Conservation (phyloP, 768 basidiomycete genomes). For the Rhodosporidiobolus odoratus region DNA sequence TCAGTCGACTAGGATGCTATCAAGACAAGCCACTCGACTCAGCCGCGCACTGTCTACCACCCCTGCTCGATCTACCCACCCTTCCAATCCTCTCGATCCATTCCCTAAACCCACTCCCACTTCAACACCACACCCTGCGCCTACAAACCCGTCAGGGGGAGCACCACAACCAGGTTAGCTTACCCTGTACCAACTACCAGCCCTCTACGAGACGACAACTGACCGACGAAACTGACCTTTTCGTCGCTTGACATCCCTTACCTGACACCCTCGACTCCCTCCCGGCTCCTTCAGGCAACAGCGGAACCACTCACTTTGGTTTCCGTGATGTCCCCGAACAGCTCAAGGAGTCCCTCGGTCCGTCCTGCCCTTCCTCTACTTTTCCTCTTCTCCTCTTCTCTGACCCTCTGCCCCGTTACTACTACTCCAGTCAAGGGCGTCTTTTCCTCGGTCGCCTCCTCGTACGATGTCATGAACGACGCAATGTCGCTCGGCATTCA, state of each 20-base stretch:
- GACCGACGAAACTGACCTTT: background rate
- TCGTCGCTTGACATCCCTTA: background rate
- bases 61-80: background rate
- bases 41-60: background rate
- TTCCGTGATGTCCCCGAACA: slow-evolving; percentile 83
- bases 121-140: background rate
- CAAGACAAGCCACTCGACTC: background rate
- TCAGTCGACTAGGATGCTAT: background rate
- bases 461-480: slow-evolving; percentile 98
- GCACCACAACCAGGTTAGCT: background rate
- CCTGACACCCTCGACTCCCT: background rate
- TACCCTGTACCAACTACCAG: no score
- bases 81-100: slow-evolving; percentile 21
- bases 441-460: slow-evolving; percentile 90
- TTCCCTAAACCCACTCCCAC: background rate
- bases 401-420: background rate
- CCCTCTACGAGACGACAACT: no score
- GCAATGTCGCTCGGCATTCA: slow-evolving; percentile 96
- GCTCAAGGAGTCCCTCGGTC: slow-evolving; percentile 69
- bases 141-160: background rate
- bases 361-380: slow-evolving; percentile 9
- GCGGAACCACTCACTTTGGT: slow-evolving; percentile 68
- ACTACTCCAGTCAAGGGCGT: slow-evolving; percentile 66
- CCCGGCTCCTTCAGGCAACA: background rate
- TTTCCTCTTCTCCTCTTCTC: background rate